Evolutionary conservation across 495 filamentous ascomycete species (phyloP), one percentile per base, ranked within the genome.

Genomic region (Xylaria venustula): DNA sequence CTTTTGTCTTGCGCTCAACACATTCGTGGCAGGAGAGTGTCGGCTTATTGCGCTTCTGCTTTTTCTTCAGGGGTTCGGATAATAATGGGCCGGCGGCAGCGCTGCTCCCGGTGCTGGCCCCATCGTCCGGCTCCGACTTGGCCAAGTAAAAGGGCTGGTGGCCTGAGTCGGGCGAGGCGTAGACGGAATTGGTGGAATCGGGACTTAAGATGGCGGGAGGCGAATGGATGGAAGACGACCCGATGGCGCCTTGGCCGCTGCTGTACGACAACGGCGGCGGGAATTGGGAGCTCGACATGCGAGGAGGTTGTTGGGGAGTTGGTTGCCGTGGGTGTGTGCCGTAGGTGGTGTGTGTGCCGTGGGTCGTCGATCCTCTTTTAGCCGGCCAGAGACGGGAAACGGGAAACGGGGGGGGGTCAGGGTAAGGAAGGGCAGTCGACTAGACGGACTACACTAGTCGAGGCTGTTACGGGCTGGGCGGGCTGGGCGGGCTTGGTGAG

Each of bases 41-140:
- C 4, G 88, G 88, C 67, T 91, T 91, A 73, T 91, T 91, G 23
- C 88, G 78, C 70, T 87, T 89, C 71, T 89, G 87, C 71, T 86
- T 88, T 72, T 87, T 88, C 71, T 73, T 80, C 3, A 66, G 54
- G 7, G 74, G 77, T 42, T 76, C 79, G 20, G 68, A 58, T 37
- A 51, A 62, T 1, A 62, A 61, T 30, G 67, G 53, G 41, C 52
- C 34, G 67, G 67, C 22, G 72, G 74, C 37, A 66, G 73, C 42
- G 71, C 67, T 45, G 61, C 71, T 66, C 9, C 62, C 64, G 26
- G 54, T 36, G 52, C 64, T 67, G 49, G 64, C 66, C 54, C 61
- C 64, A 54, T 67, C 71, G n/a, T 73, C 71, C 54, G 67, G 65
- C 45, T 72, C 70, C 48, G 68, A 67, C 66, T 71, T 73, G 61